phyloP scores from a whole-genome alignment of 164 flowering plant species.

The Paratinospora sagittata region DNA sequence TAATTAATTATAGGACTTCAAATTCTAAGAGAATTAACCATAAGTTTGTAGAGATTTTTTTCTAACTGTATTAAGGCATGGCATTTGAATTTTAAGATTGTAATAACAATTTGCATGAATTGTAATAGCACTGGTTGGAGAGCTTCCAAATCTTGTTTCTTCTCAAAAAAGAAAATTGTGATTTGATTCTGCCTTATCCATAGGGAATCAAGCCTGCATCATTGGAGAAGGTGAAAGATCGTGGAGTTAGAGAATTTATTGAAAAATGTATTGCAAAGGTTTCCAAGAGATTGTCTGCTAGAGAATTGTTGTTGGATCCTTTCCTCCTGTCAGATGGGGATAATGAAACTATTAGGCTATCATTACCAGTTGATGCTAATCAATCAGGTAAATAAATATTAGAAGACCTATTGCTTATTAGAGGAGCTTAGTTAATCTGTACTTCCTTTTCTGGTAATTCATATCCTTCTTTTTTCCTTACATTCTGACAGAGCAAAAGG shows the following conservation, averaged over 20 bases:
- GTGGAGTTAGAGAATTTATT: slow-evolving; percentile 58
- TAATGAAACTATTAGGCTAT: slow-evolving; percentile 32
- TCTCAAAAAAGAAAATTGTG: too few relatives aligned
- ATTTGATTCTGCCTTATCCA: slow-evolving; percentile 7
- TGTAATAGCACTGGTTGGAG: background rate
- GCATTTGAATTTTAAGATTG: background rate
- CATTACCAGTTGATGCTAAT: slow-evolving; percentile 19
- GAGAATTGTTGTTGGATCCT: slow-evolving; percentile 72
- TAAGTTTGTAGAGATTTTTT: background rate
- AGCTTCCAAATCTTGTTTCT: background rate
- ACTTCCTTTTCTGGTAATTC: background rate
- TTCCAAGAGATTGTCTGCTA: slow-evolving; percentile 68
- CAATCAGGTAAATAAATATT: slow-evolving; percentile 33
- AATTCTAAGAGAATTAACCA: background rate
- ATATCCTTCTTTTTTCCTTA: background rate
- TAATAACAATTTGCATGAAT: background rate
- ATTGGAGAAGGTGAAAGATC: slow-evolving; percentile 77
- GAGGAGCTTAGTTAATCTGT: background rate
- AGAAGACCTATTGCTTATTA: background rate
- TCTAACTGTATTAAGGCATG: background rate
- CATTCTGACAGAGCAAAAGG: slow-evolving; percentile 23
- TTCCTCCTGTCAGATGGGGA: slow-evolving; percentile 60
- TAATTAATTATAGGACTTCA: background rate
- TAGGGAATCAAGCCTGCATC: slow-evolving; percentile 95
- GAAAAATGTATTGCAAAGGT: slow-evolving; percentile 84